Evolutionary conservation across 495 filamentous ascomycete genomes (phyloP).

Genomic region (Penicillium psychrofluorescens): DNA sequence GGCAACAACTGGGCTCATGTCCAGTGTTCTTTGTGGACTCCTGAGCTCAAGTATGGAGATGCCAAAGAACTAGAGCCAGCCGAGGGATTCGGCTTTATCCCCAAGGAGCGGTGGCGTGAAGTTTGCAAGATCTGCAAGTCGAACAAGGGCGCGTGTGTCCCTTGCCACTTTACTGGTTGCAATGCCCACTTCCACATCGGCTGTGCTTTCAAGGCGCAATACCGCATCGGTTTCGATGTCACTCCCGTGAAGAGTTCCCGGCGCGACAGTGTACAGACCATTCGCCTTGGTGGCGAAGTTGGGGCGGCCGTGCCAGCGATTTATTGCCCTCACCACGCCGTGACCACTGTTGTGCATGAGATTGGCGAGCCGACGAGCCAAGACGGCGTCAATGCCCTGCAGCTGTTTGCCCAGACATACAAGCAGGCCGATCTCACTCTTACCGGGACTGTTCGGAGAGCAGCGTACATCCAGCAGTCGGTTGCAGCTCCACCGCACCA

Average conservation of each 20-base stretch:
- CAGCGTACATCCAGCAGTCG: slow-evolving; percentile 54
- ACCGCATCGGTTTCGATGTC: slow-evolving; percentile 82
- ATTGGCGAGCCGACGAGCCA: slow-evolving; percentile 65
- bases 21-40: slow-evolving; percentile 81
- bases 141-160: slow-evolving; percentile 65
- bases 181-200: slow-evolving; percentile 76
- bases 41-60: slow-evolving; percentile 85
- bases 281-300: slow-evolving; percentile 67
- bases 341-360: slow-evolving; percentile 63
- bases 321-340: slow-evolving; percentile 82
- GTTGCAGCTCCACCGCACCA: slow-evolving; percentile 27
- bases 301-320: slow-evolving; percentile 72
- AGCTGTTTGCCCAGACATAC: slow-evolving; percentile 77
- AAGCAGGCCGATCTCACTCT: slow-evolving; percentile 89
- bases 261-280: slow-evolving; percentile 62
- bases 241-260: slow-evolving; percentile 83
- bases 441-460: slow-evolving; percentile 88
- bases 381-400: slow-evolving; percentile 61
- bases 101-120: slow-evolving; percentile 57
- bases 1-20: slow-evolving; percentile 99
- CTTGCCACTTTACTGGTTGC: slow-evolving; percentile 65
- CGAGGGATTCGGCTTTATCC: slow-evolving; percentile 80
- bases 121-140: slow-evolving; percentile 77
- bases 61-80: slow-evolving; percentile 71
- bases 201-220: slow-evolving; percentile 80